Evolutionary conservation across 352 stramenopile genomes (phyloP), one percentile per base, ranked within the genome.

Genomic region (Pythium aphanidermatum): DNA sequence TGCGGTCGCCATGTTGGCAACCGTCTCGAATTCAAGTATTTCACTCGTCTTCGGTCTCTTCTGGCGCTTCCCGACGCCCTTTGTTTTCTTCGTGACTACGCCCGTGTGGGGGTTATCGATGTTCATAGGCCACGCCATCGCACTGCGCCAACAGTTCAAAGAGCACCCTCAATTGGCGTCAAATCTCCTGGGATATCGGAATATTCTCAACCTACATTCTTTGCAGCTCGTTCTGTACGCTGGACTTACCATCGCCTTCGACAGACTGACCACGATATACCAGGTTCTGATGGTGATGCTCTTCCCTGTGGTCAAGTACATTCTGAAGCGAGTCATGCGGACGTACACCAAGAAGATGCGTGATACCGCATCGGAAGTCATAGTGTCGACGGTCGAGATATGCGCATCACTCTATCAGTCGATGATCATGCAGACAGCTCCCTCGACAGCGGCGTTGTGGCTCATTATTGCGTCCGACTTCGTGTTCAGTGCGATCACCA

Each of bases 321-420:
- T 26, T 10, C 21, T 51, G 24, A 51, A 51, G 44, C 35, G 8
- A 9, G n/a, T 42, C 9, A 13, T 53, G 10, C 34, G 33, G 4
- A 4, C 13, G 3, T 43, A 17, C 14, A 32, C 33, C 24, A 25
- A 36, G 9, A 10, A 23, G n/a, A 20, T 53, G 3, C 4, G 30
- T 2, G 45, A 53, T 17, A 42, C 26, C n/a, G 36, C 26, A 24
- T 28, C n/a, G 13, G 34, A 53, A 13, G 26, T 53, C 27, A 29
- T 20, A 4, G 16, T 53, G 2, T 39, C 24, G 2, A 30, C 33
- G 4, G 14, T 53, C 5, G 45, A 53, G 23, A 53, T 53, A 17
- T 45, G 3, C 14, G 32, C 33, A 11, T 53, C 45, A 10, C 9
- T 53, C 6, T 53, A 53, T 27, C 45, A 53, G 45, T 43, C 45